phyloP scores from a whole-genome alignment of 1,284 basidiomycete genomes.

The Phlebopus sp. region DNA sequence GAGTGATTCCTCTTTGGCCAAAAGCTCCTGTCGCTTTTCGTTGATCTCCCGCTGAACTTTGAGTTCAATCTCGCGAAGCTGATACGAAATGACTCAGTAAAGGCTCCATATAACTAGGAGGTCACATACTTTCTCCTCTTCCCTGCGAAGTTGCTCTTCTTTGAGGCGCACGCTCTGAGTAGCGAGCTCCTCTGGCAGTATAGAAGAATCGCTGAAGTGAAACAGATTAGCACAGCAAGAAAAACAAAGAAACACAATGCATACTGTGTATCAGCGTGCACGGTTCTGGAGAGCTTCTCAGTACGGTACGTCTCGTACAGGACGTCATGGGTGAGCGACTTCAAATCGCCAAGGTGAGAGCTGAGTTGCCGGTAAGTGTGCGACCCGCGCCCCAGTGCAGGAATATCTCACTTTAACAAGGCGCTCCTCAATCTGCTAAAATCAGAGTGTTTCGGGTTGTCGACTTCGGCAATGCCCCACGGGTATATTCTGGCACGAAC shows the following conservation, averaged over 20 bases:
- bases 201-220: conserved; percentile 71
- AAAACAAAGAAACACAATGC: conserved; percentile 26
- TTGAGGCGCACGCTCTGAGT: conserved; percentile 96
- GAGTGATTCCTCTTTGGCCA: conserved; percentile 90
- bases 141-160: conserved; percentile 96
- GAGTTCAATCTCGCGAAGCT: conserved; percentile 97
- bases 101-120: background rate
- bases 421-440: conserved; percentile 91
- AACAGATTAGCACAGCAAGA: conserved; percentile 14
- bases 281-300: conserved; percentile 94
- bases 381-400: background rate
- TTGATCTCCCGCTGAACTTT: conserved; percentile 98
- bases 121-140: conserved; percentile 84
- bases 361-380: conserved; percentile 39
- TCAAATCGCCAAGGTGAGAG: conserved; percentile 93
- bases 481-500: conserved; percentile 94
- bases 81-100: conserved; percentile 12
- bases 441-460: conserved; percentile 98
- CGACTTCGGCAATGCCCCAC: conserved; percentile 98
- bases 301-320: conserved; percentile 96
- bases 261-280: conserved; percentile 80
- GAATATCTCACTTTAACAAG: conserved; percentile 68
- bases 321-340: conserved; percentile 94
- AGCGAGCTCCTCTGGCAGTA: conserved; percentile 93
- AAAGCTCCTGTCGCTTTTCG: conserved; percentile 95